Evolutionary conservation across 176 grass and related monocot species (phyloP).

Genomic region (Carex kokanica): DNA sequence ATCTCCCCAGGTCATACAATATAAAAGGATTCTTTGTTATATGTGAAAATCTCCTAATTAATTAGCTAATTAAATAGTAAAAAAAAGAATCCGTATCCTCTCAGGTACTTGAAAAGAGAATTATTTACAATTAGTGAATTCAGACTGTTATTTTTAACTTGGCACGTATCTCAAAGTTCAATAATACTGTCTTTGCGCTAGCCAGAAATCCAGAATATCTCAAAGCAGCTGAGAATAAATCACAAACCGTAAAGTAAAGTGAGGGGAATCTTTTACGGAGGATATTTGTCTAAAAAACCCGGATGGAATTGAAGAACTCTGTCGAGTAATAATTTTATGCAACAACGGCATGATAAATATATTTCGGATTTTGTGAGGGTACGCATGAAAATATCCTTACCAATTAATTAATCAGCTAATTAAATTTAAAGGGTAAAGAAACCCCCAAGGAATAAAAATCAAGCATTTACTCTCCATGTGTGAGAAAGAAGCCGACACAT

Average conservation of each 20-base stretch:
- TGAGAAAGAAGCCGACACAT: constrained; percentile 28
- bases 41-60: background rate
- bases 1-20: background rate
- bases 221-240: no score
- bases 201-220: no score
- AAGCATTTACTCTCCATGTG: constrained; percentile 23
- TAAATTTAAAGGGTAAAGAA: background rate
- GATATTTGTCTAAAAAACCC: no score
- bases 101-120: no score
- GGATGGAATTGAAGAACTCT: no score
- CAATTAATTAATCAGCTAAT: background rate
- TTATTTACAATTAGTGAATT: no score
- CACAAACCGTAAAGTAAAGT: no score
- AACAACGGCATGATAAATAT: background rate
- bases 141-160: no score
- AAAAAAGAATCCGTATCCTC: background rate
- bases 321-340: no score
- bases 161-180: no score
- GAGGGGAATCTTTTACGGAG: no score
- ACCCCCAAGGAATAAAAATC: background rate
- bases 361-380: background rate
- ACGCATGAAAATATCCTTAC: background rate
- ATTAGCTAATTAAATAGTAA: background rate
- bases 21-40: background rate
- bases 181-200: no score